Evolutionary conservation across 2,329 filamentous ascomycete genomes (phyloP).

Genomic region (Aspergillus sp.): DNA sequence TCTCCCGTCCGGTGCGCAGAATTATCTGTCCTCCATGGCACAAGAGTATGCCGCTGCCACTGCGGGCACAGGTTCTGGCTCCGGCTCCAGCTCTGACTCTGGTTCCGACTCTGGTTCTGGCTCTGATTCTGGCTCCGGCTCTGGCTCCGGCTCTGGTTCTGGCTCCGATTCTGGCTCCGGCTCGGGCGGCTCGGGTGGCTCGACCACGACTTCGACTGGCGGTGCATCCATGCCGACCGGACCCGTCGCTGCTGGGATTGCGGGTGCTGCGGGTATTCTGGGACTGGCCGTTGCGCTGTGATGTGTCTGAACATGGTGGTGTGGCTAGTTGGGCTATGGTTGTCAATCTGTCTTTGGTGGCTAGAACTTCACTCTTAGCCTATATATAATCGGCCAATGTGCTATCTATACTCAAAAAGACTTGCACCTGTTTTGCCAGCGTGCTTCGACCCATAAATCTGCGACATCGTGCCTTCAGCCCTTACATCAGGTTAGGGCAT

Average conservation of each 20-base stretch:
- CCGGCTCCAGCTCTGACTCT: conserved; percentile 2
- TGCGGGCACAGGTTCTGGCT: conserved; percentile 1
- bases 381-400: background rate
- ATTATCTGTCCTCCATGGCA: conserved; percentile 9
- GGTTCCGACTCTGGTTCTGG: conserved; percentile 1
- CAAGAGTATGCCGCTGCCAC: conserved; percentile 1
- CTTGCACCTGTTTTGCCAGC: too few relatives aligned
- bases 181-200: conserved; percentile 2
- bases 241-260: conserved; percentile 10
- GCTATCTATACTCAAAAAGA: too few relatives aligned
- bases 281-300: conserved; percentile 16
- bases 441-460: too few relatives aligned
- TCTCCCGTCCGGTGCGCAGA: conserved; percentile 19
- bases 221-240: conserved; percentile 12
- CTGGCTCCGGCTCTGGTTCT: conserved; percentile 3
- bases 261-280: conserved; percentile 14
- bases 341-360: background rate
- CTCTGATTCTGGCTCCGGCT: conserved; percentile 4
- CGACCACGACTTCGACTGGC: conserved; percentile 5
- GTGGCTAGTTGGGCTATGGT: background rate
- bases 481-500: background rate
- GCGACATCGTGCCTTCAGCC: too few relatives aligned
- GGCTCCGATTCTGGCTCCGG: conserved; percentile 3
- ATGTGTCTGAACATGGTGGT: background rate
- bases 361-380: background rate